A percentile compares a stretch with the other conserved stretches of the same genome.
These are phyloP conservation scores for Yueomyces sinensis DNA, from an alignment of 805 yeast species.

Conservation along the genomic window DNA sequence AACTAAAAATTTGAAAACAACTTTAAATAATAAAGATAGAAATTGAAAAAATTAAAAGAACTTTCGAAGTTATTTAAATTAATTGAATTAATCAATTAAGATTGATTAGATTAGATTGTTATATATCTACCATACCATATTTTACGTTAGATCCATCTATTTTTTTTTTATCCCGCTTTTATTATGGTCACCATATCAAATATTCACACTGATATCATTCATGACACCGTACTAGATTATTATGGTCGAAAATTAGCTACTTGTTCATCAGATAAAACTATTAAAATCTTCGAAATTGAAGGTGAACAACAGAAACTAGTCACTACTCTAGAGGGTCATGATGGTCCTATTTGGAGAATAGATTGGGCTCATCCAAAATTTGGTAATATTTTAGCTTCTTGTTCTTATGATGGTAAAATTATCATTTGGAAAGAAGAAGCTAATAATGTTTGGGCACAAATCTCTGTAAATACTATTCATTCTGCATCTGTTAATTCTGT, in stretches of 20 bases:
- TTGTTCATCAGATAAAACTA: constrained; percentile 82
- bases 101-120: no score
- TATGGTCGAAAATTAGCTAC: constrained; percentile 89
- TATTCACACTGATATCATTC: constrained; percentile 71
- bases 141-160: no score
- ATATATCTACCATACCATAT: no score
- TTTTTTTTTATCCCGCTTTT: no score
- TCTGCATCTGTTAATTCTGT: constrained; percentile 86
- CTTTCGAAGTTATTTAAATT: no score
- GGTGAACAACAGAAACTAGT: constrained; percentile 64
- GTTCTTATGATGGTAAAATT: constrained; percentile 86
- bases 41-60: no score
- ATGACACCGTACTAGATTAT: constrained; percentile 89
- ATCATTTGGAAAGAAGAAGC: constrained; percentile 86
- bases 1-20: no score
- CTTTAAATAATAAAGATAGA: no score
- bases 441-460: constrained; percentile 68
- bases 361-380: constrained; percentile 97
- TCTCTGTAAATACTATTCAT: constrained; percentile 71
- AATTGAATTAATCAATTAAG: no score
- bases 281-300: constrained; percentile 77
- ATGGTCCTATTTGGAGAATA: constrained; percentile 96
- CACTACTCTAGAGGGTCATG: constrained; percentile 79
- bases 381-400: constrained; percentile 80
- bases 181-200: constrained; percentile 27